phyloP scores from a whole-genome alignment of 1,139 yeast species.

The Eremothecium cymbalariae region DNA sequence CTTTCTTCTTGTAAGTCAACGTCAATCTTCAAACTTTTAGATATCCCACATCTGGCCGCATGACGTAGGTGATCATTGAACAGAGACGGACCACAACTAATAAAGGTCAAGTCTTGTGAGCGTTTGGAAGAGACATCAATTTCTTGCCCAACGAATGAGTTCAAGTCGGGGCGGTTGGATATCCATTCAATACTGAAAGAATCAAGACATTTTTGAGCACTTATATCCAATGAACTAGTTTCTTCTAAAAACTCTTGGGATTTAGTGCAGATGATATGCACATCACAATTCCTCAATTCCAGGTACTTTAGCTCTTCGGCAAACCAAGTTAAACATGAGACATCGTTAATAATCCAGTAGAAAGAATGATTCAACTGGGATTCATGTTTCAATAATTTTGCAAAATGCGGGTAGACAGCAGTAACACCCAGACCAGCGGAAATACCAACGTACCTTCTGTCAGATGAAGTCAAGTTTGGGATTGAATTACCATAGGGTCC shows the following conservation, averaged over 20 bases:
- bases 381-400: constrained; percentile 9
- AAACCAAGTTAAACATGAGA: constrained; percentile 34
- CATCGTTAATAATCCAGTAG: constrained; percentile 23
- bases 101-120: constrained; percentile 23
- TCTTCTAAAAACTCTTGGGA: constrained; percentile 1
- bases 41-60: constrained; percentile 26
- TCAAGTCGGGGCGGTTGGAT: constrained; percentile 40
- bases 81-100: constrained; percentile 39
- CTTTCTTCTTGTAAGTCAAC: constrained; percentile 40
- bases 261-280: constrained; percentile 9
- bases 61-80: constrained; percentile 36
- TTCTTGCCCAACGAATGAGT: constrained; percentile 33
- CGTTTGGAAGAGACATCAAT: constrained; percentile 21
- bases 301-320: constrained; percentile 33
- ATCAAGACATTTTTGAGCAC: neutral
- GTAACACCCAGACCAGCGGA: constrained; percentile 27
- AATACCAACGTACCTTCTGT: constrained; percentile 19
- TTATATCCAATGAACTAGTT: neutral
- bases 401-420: constrained; percentile 24
- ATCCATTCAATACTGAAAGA: constrained; percentile 14
- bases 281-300: constrained; percentile 25
- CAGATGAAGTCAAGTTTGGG: constrained; percentile 30
- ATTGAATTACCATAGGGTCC: constrained; percentile 56
- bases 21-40: constrained; percentile 27
- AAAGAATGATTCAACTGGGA: constrained; percentile 12